A percentile compares a stretch with the other conserved stretches of the same genome.
phyloP scores from a whole-genome alignment of 164 flowering plant species.

The Akebia trifoliata region DNA sequence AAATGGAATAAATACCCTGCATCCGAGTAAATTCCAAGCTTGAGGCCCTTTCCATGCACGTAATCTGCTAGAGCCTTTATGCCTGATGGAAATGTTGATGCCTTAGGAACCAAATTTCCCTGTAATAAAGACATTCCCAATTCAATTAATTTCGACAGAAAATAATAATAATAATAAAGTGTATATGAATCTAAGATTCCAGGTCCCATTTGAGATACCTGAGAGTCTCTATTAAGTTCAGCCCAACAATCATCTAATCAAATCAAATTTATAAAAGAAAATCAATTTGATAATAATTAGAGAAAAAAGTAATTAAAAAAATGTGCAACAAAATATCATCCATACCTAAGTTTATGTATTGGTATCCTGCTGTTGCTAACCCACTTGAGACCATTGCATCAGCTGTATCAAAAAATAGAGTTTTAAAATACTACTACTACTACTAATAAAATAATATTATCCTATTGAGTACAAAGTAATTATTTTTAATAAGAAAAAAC shows the following conservation, averaged over 20 bases:
- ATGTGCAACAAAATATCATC: background rate
- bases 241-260: conserved; percentile 71
- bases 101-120: conserved; percentile 55
- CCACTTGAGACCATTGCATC: conserved; percentile 64
- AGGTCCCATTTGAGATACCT: too few species aligned
- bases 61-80: conserved; percentile 68
- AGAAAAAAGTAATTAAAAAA: too few species aligned
- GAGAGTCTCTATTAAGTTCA: conserved; percentile 48
- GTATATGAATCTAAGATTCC: too few species aligned
- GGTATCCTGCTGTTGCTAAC: conserved; percentile 43
- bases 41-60: conserved; percentile 61
- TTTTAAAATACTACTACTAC: background rate
- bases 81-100: conserved; percentile 57
- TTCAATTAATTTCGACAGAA: too few species aligned
- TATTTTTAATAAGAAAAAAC: conserved; percentile 3
- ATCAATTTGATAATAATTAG: too few species aligned
- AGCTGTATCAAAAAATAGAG: conserved; percentile 27
- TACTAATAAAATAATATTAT: background rate
- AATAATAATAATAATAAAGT: too few species aligned
- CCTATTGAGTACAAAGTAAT: too few species aligned
- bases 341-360: conserved; percentile 54
- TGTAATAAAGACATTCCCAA: conserved; percentile 21
- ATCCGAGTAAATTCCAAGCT: conserved; percentile 64
- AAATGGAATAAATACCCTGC: conserved; percentile 33
- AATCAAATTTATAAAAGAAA: background rate